Conservation (phyloP, 2,329 filamentous ascomycete species). For the Fusarium dlaminii region DNA sequence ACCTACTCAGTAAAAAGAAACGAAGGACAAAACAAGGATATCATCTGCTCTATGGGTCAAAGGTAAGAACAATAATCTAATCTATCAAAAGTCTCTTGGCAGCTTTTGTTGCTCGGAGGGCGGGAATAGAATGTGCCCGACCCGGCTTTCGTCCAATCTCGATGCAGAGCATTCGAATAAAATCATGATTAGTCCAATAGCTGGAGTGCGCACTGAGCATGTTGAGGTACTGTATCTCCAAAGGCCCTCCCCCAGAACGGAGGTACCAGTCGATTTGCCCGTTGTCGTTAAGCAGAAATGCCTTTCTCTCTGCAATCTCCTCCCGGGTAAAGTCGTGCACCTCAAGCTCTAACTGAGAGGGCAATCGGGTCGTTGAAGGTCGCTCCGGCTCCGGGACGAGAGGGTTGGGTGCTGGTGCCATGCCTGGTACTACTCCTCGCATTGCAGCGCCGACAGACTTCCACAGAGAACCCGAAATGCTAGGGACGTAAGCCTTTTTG, state of each 20-base stretch:
- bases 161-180: conserved; percentile 88
- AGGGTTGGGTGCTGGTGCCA: conserved; percentile 46
- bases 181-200: conserved; percentile 90
- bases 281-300: conserved; percentile 91
- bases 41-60: background rate
- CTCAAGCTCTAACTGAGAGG: conserved; percentile 84
- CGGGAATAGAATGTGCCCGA: conserved; percentile 64
- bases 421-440: conserved; percentile 68
- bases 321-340: conserved; percentile 95
- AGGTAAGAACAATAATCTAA: conserved; percentile 4
- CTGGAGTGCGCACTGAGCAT: conserved; percentile 96
- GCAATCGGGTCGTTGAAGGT: conserved; percentile 58
- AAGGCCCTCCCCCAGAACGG: conserved; percentile 81
- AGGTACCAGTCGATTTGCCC: conserved; percentile 94
- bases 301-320: conserved; percentile 89
- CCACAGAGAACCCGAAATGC: conserved; percentile 71
- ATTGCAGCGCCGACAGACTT: conserved; percentile 71
- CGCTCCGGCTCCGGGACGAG: conserved; percentile 47
- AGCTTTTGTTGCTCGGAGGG: conserved; percentile 67
- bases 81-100: conserved; percentile 51
- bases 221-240: conserved; percentile 96
- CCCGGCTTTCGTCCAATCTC: conserved; percentile 84
- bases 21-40: background rate
- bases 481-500: conserved; percentile 82
- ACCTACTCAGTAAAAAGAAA: background rate